Percentiles rank a stretch among this genome's conserved stretches.
Evolutionary conservation across 225 moss, liverwort and hornwort species (phyloP).

Genomic region (Pleurozium schreberi): DNA sequence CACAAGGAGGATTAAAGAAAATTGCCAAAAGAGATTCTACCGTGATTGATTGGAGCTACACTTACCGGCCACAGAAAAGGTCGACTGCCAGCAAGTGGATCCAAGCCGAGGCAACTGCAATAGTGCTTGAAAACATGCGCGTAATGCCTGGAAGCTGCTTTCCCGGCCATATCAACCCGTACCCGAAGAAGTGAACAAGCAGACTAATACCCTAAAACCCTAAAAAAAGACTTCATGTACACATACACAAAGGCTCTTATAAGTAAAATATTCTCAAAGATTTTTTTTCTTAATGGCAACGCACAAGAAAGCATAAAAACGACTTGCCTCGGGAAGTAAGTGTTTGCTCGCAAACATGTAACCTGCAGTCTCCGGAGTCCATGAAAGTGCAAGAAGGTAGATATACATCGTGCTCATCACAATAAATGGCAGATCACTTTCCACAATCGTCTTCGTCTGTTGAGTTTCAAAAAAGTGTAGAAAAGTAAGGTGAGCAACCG

Average conservation of each 20-base stretch:
- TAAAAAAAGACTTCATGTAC: background rate
- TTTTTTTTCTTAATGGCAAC: background rate
- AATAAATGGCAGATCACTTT: constrained; percentile 52
- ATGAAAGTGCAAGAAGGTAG: constrained; percentile 50
- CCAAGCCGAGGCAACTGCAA: constrained; percentile 77
- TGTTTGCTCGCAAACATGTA: constrained; percentile 78
- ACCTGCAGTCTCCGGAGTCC: constrained; percentile 60
- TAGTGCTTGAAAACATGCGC: constrained; percentile 60
- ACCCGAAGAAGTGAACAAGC: background rate
- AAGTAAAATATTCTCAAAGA: background rate
- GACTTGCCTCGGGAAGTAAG: constrained; percentile 66
- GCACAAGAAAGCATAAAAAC: background rate
- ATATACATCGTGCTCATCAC: constrained; percentile 53
- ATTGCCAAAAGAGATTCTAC: background rate
- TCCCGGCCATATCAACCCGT: background rate
- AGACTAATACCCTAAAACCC: background rate
- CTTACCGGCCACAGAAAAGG: constrained; percentile 65
- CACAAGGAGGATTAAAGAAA: background rate
- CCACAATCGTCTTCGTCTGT: constrained; percentile 70
- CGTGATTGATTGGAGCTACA: background rate
- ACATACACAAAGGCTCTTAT: background rate
- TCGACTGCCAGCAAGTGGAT: constrained; percentile 68
- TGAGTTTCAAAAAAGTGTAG: background rate
- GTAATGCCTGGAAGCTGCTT: constrained; percentile 73
- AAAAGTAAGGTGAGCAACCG: background rate